These are phyloP conservation scores for Trametes cinnabarina DNA, from an alignment of 768 basidiomycete species.

Conservation along the genomic window DNA sequence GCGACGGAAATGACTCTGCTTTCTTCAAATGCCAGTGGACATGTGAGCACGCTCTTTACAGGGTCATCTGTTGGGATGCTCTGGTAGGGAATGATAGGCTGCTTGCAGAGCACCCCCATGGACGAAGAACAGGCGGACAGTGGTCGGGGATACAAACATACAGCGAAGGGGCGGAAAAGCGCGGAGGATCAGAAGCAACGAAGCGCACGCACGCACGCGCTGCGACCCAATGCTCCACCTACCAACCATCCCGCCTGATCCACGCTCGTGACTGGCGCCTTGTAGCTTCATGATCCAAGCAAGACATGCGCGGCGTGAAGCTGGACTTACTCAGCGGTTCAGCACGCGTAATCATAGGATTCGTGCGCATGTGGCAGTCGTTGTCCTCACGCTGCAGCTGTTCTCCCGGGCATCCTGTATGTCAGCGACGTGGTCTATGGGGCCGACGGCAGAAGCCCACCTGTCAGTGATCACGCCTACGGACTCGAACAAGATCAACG, in stretches of 20 bases:
- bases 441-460: background rate
- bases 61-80: background rate
- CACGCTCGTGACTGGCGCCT: conserved; percentile 5
- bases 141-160: too few species aligned
- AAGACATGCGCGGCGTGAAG: background rate
- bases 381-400: background rate
- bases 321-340: background rate
- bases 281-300: background rate
- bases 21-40: background rate
- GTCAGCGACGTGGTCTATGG: background rate
- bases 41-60: background rate
- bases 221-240: background rate
- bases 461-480: too few species aligned
- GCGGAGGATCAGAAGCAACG: conserved; percentile 14
- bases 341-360: background rate
- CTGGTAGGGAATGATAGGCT: too few species aligned
- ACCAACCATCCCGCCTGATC: background rate
- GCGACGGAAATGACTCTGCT: background rate
- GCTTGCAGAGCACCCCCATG: background rate
- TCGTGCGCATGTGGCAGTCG: background rate
- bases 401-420: background rate
- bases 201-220: conserved; percentile 11
- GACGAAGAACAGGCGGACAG: background rate
- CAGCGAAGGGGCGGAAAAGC: background rate
- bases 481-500: too few species aligned